Evolutionary conservation across 1,139 yeast species (phyloP).

Genomic region (Hyphopichia buzzinii): DNA sequence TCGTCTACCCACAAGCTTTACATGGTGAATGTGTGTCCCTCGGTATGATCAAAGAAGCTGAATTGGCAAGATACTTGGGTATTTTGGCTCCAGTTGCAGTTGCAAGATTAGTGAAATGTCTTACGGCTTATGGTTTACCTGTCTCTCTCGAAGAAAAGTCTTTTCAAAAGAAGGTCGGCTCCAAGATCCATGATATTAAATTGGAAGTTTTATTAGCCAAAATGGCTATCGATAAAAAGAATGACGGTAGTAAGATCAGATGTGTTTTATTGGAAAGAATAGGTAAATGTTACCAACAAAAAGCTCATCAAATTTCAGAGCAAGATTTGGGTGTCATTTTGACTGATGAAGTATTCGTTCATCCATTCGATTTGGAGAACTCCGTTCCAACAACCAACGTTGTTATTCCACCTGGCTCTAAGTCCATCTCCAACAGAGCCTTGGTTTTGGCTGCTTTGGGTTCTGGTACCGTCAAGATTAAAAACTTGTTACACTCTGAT

Average conservation of each 20-base stretch:
- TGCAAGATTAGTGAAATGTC: conserved; percentile 80
- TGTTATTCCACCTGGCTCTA: conserved; percentile 92
- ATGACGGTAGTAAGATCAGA: conserved; percentile 87
- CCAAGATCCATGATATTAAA: conserved; percentile 60
- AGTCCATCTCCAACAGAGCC: conserved; percentile 95
- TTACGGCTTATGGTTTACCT: conserved; percentile 84
- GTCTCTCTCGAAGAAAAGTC: conserved; percentile 67
- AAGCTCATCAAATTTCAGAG: conserved; percentile 83
- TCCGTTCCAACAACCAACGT: conserved; percentile 43
- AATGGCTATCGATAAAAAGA: conserved; percentile 96
- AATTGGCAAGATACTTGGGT: conserved; percentile 85
- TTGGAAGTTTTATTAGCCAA: conserved; percentile 70
- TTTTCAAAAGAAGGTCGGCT: conserved; percentile 66
- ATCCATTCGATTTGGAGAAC: conserved; percentile 40
- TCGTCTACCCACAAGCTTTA: conserved; percentile 89
- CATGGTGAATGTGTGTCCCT: conserved; percentile 98
- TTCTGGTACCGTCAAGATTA: conserved; percentile 75
- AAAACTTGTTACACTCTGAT: conserved; percentile 87
- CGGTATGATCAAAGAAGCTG: conserved; percentile 95
- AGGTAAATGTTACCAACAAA: conserved; percentile 84
- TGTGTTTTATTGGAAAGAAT: conserved; percentile 80
- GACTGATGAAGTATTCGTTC: conserved; percentile 78
- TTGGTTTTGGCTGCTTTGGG: conserved; percentile 90
- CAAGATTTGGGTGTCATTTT: conserved; percentile 77
- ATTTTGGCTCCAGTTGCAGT: conserved; percentile 90